These are phyloP conservation scores for Thyridium curvatum DNA, from an alignment of 2,329 filamentous ascomycete species.

Conservation along the genomic window DNA sequence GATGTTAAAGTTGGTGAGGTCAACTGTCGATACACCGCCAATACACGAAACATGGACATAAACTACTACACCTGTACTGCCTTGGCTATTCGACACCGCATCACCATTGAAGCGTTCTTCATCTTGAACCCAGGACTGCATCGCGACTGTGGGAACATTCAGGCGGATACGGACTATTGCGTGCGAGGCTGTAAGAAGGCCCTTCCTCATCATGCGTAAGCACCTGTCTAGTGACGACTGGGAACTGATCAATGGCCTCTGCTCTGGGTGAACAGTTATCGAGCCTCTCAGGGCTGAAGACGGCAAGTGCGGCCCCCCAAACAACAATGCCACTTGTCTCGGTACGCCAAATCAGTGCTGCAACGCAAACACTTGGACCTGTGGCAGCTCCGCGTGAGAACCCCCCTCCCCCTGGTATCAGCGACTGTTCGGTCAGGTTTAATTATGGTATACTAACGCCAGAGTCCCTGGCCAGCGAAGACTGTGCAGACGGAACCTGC, in stretches of 20 bases:
- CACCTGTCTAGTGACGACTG: no score
- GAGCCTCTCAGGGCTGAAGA: conserved; percentile 16
- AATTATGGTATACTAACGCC: no score
- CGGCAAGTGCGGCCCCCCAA: conserved; percentile 20
- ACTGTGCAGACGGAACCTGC: background rate
- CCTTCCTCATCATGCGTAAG: background rate
- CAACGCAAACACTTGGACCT: conserved; percentile 22
- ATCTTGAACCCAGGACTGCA: conserved; percentile 5
- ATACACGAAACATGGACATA: conserved; percentile 1
- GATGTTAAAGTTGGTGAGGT: conserved; percentile 6
- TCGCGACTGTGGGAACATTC: conserved; percentile 4
- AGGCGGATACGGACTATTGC: conserved; percentile 6
- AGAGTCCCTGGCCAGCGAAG: no score
- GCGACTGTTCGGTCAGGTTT: no score
- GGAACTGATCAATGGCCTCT: no score
- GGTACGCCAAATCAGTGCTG: conserved; percentile 23
- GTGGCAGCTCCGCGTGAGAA: conserved; percentile 15
- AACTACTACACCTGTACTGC: conserved; percentile 6
- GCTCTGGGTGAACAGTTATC: no score
- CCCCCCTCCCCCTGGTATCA: no score
- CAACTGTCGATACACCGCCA: conserved; percentile 6
- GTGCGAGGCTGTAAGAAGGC: conserved; percentile 8
- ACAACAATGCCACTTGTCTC: conserved; percentile 23
- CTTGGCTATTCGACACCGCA: background rate
- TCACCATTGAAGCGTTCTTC: conserved; percentile 3